These are phyloP conservation scores for Chionographis japonica DNA, from an alignment of 106 monocot genomes.

Conservation along the genomic window DNA sequence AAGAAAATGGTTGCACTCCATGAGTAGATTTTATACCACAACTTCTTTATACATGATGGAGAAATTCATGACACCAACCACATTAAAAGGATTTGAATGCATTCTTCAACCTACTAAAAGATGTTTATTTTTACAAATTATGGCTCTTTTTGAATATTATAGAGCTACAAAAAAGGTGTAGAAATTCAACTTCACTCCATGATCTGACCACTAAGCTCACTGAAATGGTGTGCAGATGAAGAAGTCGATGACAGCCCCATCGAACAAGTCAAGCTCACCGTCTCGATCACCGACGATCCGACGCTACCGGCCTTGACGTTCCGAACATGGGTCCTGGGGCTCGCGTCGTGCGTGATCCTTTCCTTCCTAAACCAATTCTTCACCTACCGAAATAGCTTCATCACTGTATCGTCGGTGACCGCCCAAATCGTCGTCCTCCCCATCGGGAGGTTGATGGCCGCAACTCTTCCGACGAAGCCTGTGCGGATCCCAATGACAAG, in stretches of 20 bases:
- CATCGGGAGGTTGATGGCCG: constrained; percentile 8
- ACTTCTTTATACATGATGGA: too few species aligned
- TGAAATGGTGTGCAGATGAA: not conserved
- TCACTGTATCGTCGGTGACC: not conserved
- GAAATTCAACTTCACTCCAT: too few species aligned
- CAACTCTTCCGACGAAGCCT: not conserved
- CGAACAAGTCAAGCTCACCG: constrained; percentile 20
- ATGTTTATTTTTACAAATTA: too few species aligned
- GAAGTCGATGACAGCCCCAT: constrained; percentile 12
- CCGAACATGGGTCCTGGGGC: constrained; percentile 22
- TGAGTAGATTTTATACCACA: too few species aligned
- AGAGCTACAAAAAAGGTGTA: too few species aligned
- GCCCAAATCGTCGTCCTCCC: constrained; percentile 4
- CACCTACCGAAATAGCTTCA: constrained; percentile 4
- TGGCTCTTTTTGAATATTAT: too few species aligned
- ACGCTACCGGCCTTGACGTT: constrained; percentile 6
- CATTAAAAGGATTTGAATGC: too few species aligned
- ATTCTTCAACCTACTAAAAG: too few species aligned
- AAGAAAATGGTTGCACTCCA: too few species aligned
- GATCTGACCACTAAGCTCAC: too few species aligned
- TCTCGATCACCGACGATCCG: constrained; percentile 7
- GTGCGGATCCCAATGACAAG: not conserved
- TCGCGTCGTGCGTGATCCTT: constrained; percentile 9
- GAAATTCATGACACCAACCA: too few species aligned
- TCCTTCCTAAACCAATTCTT: constrained; percentile 19